phyloP scores from a whole-genome alignment of 2,329 filamentous ascomycete species.

The Beauveria caledonica region DNA sequence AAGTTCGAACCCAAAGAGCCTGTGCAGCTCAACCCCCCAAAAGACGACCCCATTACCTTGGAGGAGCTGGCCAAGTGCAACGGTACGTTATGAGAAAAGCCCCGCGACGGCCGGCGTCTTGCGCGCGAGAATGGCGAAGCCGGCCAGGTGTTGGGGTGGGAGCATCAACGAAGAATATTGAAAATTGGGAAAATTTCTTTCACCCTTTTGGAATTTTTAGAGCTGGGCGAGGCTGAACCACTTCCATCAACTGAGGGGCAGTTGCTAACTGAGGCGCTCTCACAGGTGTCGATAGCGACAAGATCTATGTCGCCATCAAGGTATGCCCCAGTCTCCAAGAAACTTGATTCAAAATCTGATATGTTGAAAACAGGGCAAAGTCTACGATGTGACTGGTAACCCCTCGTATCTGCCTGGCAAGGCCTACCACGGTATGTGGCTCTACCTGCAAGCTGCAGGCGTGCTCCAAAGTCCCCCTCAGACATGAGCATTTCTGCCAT shows the following conservation, averaged over 20 bases:
- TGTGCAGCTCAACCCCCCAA: constrained; percentile 72
- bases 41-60: constrained; percentile 74
- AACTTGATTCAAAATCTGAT: constrained; percentile 1
- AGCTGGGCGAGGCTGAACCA: not conserved
- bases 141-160: not conserved
- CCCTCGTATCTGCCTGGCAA: constrained; percentile 30
- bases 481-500: too few relatives aligned
- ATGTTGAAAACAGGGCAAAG: constrained; percentile 57
- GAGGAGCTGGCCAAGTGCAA: constrained; percentile 75
- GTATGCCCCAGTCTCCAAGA: constrained; percentile 26
- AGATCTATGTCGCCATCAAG: constrained; percentile 64
- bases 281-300: constrained; percentile 55
- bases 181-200: too few relatives aligned
- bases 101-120: not conserved
- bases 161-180: too few relatives aligned
- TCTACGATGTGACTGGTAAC: constrained; percentile 91
- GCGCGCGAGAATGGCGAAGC: not conserved
- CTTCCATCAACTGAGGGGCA: not conserved
- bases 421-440: constrained; percentile 66
- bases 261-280: constrained; percentile 15
- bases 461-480: too few relatives aligned
- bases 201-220: not conserved
- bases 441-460: not conserved
- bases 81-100: constrained; percentile 47
- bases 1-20: constrained; percentile 74